Evolutionary conservation across 768 basidiomycete genomes (phyloP).

Genomic region (Leccinellum albellum): DNA sequence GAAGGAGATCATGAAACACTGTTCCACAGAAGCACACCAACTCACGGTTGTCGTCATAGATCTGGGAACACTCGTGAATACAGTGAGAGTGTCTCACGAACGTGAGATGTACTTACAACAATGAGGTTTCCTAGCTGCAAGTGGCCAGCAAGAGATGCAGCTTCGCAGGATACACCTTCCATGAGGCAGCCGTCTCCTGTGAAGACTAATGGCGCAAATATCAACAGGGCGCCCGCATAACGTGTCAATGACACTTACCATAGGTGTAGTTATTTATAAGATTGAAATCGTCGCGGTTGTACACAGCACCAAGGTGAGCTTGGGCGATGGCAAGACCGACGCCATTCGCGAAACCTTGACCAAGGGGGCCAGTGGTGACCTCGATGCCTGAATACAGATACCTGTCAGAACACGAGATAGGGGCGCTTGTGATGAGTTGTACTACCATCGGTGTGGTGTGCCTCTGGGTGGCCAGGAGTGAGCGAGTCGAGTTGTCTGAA

Average conservation of each 20-base stretch:
- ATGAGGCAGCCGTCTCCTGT: constrained; percentile 94
- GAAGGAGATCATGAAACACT: constrained; percentile 5
- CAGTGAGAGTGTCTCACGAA: constrained; percentile 6
- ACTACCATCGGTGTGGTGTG: constrained; percentile 60
- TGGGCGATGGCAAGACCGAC: constrained; percentile 94
- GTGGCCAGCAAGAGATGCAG: constrained; percentile 90
- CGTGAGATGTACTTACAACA: constrained; percentile 53
- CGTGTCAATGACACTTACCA: constrained; percentile 41
- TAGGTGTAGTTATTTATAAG: constrained; percentile 88
- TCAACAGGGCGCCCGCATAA: constrained; percentile 2
- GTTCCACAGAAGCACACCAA: constrained; percentile 6
- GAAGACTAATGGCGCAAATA: constrained; percentile 53
- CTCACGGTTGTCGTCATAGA: constrained; percentile 96
- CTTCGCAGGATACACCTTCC: constrained; percentile 94
- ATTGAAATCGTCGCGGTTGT: constrained; percentile 81
- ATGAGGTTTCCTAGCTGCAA: constrained; percentile 91
- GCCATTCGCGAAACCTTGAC: constrained; percentile 90
- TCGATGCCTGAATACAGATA: constrained; percentile 52
- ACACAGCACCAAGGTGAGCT: constrained; percentile 84
- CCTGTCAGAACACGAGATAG: constrained; percentile 7
- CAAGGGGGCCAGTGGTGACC: constrained; percentile 95
- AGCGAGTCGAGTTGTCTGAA: constrained; percentile 90
- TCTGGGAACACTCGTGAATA: constrained; percentile 38
- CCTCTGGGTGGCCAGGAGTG: constrained; percentile 93
- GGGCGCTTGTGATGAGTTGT: not conserved